These are phyloP conservation scores for Backusella tarrabulga DNA, from an alignment of 192 early-diverging fungal genomes.

Conservation along the genomic window DNA sequence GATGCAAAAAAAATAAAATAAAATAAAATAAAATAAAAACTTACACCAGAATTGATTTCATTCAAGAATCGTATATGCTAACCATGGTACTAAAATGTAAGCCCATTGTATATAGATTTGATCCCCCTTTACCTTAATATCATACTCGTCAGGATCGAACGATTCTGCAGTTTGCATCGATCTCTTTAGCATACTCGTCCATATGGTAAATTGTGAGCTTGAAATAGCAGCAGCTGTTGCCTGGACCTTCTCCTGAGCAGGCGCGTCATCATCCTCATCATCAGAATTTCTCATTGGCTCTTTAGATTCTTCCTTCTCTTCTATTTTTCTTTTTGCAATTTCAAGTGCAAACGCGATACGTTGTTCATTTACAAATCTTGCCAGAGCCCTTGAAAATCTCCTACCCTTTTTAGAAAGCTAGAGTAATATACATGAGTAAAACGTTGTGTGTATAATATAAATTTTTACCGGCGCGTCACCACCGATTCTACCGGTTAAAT, in stretches of 20 bases:
- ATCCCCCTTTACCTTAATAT: conserved; percentile 51
- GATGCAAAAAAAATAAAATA: too few species aligned
- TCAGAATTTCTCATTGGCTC: neutral
- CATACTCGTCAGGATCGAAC: conserved; percentile 75
- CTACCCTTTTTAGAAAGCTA: conserved; percentile 70
- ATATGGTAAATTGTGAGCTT: conserved; percentile 58
- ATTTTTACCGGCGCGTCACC: conserved; percentile 26
- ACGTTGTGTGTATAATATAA: neutral
- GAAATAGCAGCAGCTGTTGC: conserved; percentile 74
- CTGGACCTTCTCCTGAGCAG: conserved; percentile 8
- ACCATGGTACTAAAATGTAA: too few species aligned
- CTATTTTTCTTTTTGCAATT: conserved; percentile 18
- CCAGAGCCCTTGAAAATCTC: conserved; percentile 72
- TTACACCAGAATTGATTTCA: conserved; percentile 90
- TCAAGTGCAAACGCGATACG: conserved; percentile 49
- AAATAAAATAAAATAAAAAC: neutral
- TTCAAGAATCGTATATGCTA: conserved; percentile 79
- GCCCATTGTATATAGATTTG: neutral
- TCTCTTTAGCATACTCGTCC: conserved; percentile 87
- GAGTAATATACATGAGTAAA: neutral
- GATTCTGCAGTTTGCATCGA: conserved; percentile 81
- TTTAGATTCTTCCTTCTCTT: neutral
- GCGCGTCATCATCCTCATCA: neutral
- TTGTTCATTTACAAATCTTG: conserved; percentile 71
- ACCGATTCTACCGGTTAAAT: conserved; percentile 80